Base-by-base conservation (phyloP, 2,329 filamentous ascomycete genomes). In the Emergomyces pasteurianus region DNA sequence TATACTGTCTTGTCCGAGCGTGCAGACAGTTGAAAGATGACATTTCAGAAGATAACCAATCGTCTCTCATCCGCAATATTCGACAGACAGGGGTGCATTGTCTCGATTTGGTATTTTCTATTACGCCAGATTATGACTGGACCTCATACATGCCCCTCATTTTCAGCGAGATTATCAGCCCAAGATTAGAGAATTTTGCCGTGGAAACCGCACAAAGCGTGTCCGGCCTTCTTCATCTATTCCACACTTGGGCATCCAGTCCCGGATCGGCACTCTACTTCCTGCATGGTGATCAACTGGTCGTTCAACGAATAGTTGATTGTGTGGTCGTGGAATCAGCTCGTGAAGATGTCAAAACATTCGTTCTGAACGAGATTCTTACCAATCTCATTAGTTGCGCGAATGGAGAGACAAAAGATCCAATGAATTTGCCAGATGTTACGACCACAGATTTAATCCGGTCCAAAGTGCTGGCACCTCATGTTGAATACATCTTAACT, bases 151-250 rank as follows among this genome's bases (percentile, higher is more conserved):
- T 89, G 43, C 79, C 83, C 9, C 74, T 82, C 0, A 86, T 97
- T 58, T 83, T 94, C 59, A 77, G 82, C 34, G 86, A 96, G 69
- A 77, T 95, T 31, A 80, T 99, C 53, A 84, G 83, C 58, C 90
- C 90, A 21, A 83, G 90, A 65, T 78, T 97, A 21, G 82, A 87
- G 2, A 89, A 88, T 61, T 83, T 99, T 59, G 84, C 91, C 0
- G 79, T 83, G 5, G 94, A 99, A 75, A 96, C 90, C 50, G 88
- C 90, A 0, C 92, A 99, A 70, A 90, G 90, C 16, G 80, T 96
- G 8, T 97, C 94, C 2, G 89, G 87, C 18, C 82, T 91, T 47
- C 81, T 96, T 63, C 86, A 87, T 64, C 79, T 99, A 5, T 85
- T 99, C 64, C 85, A 84, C 3, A 88, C 88, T 1, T 96, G 92